Evolutionary conservation across 106 monocot species (phyloP).

Genomic region (Apostasia shenzhenica): DNA sequence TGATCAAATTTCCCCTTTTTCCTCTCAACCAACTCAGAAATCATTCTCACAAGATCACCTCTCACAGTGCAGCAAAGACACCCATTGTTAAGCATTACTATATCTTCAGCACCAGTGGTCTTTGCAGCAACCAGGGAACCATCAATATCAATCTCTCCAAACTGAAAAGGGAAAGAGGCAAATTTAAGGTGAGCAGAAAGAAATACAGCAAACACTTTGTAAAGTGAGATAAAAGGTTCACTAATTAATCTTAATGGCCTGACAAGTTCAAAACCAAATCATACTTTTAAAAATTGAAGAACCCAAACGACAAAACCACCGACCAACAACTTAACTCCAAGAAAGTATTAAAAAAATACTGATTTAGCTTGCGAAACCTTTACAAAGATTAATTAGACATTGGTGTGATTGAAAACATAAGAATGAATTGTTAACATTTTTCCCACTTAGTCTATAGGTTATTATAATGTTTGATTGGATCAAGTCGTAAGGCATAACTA

Average conservation of each 20-base stretch:
- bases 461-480: no score
- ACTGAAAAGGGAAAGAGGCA: constrained; percentile 40
- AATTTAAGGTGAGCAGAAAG: background rate
- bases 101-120: constrained; percentile 84
- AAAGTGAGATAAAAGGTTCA: background rate
- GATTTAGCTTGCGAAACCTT: no score
- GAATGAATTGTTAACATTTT: no score
- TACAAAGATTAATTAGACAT: no score
- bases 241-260: background rate
- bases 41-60: constrained; percentile 97
- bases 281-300: background rate
- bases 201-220: background rate
- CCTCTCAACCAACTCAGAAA: constrained; percentile 74
- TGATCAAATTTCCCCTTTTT: constrained; percentile 98
- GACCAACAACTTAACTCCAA: no score
- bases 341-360: no score
- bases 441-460: no score
- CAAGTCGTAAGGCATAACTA: no score
- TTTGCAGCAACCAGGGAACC: constrained; percentile 93
- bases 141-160: constrained; percentile 93
- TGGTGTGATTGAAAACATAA: no score
- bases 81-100: constrained; percentile 97
- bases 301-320: no score
- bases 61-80: constrained; percentile 98
- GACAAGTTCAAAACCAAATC: background rate